These are phyloP conservation scores for Phytophthora lateralis DNA, from an alignment of 352 stramenopile genomes.

Conservation along the genomic window DNA sequence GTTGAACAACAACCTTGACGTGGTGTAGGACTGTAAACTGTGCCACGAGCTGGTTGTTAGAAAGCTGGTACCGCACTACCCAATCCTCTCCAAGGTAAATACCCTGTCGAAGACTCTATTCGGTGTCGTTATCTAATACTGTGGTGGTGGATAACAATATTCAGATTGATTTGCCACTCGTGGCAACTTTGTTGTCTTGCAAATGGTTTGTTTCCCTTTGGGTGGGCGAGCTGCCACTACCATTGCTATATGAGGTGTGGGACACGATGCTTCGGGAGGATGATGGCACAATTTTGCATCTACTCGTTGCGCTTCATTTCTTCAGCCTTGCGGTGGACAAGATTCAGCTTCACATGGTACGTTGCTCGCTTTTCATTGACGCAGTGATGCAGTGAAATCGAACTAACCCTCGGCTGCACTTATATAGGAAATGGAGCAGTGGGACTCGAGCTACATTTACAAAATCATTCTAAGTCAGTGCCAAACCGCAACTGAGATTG, in stretches of 20 bases:
- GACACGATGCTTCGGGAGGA: slow-evolving; percentile 61
- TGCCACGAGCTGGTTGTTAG: slow-evolving; percentile 55
- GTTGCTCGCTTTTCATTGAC: not conserved
- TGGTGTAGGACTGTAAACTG: slow-evolving; percentile 59
- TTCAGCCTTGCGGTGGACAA: slow-evolving; percentile 53
- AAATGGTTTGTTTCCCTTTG: slow-evolving; percentile 84
- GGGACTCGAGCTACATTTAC: slow-evolving; percentile 76
- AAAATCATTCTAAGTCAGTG: slow-evolving; percentile 63
- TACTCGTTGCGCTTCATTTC: slow-evolving; percentile 64
- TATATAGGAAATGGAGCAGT: slow-evolving; percentile 52
- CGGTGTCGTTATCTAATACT: slow-evolving; percentile 4
- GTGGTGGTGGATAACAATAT: not conserved
- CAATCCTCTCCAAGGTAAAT: slow-evolving; percentile 51
- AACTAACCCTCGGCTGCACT: not conserved
- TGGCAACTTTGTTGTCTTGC: slow-evolving; percentile 69
- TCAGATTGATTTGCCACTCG: slow-evolving; percentile 58
- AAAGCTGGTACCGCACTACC: slow-evolving; percentile 58
- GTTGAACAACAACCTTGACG: slow-evolving; percentile 1
- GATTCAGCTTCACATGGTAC: slow-evolving; percentile 47
- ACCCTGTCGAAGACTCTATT: not conserved
- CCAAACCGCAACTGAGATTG: slow-evolving; percentile 31
- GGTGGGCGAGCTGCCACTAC: slow-evolving; percentile 60
- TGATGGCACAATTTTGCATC: slow-evolving; percentile 60
- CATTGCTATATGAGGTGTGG: slow-evolving; percentile 61
- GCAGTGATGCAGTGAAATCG: not conserved